Evolutionary conservation across 192 early-diverging fungal genomes (phyloP).

Genomic region (Backusella macrospora): DNA sequence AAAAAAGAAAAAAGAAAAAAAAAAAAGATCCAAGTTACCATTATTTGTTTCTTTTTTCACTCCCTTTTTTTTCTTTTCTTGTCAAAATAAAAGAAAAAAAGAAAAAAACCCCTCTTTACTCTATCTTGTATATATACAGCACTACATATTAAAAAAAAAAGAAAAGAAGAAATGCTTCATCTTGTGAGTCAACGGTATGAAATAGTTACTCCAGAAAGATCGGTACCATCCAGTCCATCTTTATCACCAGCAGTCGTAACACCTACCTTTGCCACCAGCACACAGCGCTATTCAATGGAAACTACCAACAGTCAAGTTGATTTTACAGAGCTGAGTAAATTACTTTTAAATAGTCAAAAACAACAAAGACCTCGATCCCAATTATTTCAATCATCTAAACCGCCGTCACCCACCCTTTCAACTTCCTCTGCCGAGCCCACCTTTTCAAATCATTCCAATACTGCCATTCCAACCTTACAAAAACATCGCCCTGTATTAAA

Average conservation of each 20-base stretch:
- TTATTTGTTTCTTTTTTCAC: constrained; percentile 9
- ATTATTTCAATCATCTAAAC: constrained; percentile 29
- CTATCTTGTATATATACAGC: not conserved
- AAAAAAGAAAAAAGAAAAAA: not conserved
- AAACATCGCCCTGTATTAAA: constrained; percentile 19
- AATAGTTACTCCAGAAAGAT: constrained; percentile 34
- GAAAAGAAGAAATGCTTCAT: not conserved
- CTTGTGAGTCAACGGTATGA: constrained; percentile 33
- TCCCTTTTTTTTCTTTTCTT: not conserved
- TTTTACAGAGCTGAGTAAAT: constrained; percentile 24
- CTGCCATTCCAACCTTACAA: not conserved
- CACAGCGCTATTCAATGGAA: not conserved
- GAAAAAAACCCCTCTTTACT: not conserved
- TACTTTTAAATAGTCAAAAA: constrained; percentile 10
- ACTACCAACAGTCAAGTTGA: constrained; percentile 3
- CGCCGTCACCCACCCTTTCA: constrained; percentile 30
- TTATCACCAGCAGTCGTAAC: constrained; percentile 24
- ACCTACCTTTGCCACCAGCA: constrained; percentile 24
- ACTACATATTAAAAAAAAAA: not conserved
- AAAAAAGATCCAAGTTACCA: constrained; percentile 14
- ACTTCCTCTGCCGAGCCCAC: constrained; percentile 10
- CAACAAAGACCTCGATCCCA: constrained; percentile 21
- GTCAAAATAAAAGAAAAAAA: not conserved
- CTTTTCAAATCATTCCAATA: constrained; percentile 5
- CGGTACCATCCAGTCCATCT: constrained; percentile 32